Conservation (phyloP, 2,329 filamentous ascomycete genomes). For the Nigrograna mackinnonii region DNA sequence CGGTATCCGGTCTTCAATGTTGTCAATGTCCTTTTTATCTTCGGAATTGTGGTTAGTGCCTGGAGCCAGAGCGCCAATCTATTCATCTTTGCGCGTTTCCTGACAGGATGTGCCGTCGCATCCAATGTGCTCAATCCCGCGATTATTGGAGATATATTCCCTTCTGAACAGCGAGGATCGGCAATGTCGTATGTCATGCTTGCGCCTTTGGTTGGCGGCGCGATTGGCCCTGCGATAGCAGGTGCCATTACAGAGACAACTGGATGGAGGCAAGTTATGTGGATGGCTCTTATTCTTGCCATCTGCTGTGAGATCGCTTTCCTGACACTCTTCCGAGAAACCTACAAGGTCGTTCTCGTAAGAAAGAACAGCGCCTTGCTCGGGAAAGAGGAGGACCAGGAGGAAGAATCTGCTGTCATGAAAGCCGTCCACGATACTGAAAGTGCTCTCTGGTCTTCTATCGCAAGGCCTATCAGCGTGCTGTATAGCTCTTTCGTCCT, state of each 20-base stretch:
- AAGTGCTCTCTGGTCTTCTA: slow-evolving; percentile 38
- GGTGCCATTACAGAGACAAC: slow-evolving; percentile 58
- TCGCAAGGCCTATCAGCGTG: slow-evolving; percentile 46
- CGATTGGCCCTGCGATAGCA: slow-evolving; percentile 59
- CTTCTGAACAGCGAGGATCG: slow-evolving; percentile 59
- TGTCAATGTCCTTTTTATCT: slow-evolving; percentile 51
- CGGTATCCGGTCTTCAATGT: slow-evolving; percentile 35
- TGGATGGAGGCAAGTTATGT: slow-evolving; percentile 60
- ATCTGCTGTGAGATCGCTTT: slow-evolving; percentile 55
- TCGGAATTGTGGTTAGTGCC: slow-evolving; percentile 43
- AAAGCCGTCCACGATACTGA: slow-evolving; percentile 19
- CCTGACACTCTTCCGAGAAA: slow-evolving; percentile 60
- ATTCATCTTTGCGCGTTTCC: slow-evolving; percentile 47
- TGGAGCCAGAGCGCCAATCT: slow-evolving; percentile 40
- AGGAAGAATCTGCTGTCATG: slow-evolving; percentile 5
- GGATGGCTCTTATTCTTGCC: slow-evolving; percentile 55
- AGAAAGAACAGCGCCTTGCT: slow-evolving; percentile 22
- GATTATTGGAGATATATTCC: slow-evolving; percentile 67
- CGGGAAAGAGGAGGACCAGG: slow-evolving; percentile 9
- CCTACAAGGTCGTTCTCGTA: slow-evolving; percentile 63
- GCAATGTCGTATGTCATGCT: slow-evolving; percentile 63
- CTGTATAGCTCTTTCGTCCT: slow-evolving; percentile 57
- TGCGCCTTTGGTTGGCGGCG: slow-evolving; percentile 61
- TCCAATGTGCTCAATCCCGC: slow-evolving; percentile 64
- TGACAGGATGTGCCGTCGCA: slow-evolving; percentile 49